Evolutionary conservation across 202 grass and related monocot genomes (phyloP).

Genomic region (Zizania palustris): DNA sequence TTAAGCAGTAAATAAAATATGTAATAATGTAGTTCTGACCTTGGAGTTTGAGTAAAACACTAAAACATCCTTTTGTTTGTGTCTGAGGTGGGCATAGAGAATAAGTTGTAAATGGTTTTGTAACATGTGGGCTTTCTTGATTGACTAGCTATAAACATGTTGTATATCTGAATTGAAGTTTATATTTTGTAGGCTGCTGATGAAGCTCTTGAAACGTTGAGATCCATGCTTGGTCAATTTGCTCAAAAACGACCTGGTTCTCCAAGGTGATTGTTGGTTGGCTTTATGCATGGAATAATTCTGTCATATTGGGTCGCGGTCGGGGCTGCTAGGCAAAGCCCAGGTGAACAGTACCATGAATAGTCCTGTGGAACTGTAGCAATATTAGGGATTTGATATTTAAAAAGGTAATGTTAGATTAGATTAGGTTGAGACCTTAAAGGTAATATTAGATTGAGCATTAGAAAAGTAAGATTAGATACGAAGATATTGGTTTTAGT

Average conservation of each 20-base stretch:
- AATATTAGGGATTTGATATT: no score
- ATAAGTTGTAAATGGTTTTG: neutral
- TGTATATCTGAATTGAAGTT: slow-evolving; percentile 21
- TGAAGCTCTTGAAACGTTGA: slow-evolving; percentile 87
- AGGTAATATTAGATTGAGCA: no score
- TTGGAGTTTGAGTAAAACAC: neutral
- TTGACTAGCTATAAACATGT: neutral
- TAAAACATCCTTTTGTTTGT: slow-evolving; percentile 15
- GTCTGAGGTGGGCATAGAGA: slow-evolving; percentile 16
- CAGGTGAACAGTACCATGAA: no score
- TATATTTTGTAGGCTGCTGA: slow-evolving; percentile 75
- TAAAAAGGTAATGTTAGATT: no score
- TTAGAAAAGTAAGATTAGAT: no score
- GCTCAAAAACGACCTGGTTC: slow-evolving; percentile 69
- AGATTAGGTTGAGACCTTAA: no score
- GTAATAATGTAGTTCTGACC: slow-evolving; percentile 4
- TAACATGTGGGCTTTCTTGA: slow-evolving; percentile 15
- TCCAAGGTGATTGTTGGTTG: slow-evolving; percentile 64
- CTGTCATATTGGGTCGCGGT: no score
- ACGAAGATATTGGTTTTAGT: no score
- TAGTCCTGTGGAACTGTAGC: no score
- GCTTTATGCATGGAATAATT: neutral
- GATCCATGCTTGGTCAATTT: slow-evolving; percentile 82
- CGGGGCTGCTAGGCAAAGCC: no score
- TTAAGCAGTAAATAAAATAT: neutral